Evolutionary conservation across 805 yeast species (phyloP), one percentile per base, ranked within the genome.

Genomic region (Yarrowia divulgata): DNA sequence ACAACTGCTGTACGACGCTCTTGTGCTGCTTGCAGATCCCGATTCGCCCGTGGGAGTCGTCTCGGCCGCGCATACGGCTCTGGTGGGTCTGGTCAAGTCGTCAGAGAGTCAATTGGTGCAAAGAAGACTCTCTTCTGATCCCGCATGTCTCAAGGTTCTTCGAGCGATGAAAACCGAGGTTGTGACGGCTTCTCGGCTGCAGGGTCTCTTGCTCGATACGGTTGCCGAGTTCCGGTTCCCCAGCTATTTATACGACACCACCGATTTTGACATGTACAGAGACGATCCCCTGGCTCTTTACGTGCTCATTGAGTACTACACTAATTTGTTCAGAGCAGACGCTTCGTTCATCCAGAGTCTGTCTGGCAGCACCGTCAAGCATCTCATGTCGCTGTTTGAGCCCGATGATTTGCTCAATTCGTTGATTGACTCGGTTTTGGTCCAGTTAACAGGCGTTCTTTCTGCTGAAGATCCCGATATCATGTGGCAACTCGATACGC

Each of bases 201-300:
- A 63, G 37, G 46, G 57, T 0, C 18, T 63, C 39, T n/a, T 63
- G 1, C 32, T 63, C 2, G 68, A 46, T 16, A 48, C 57, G 0
- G 48, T 29, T 8, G 12, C 23, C 7, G 55, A 48, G 3, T 48
- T 49, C 45, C 45, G 48, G 29, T 63, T 63, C 29, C 68, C 68
- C 8, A 23, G 29, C 16, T 48, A 37, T n/a, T 14, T 63, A 12
- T 63, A 63, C 35, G 66, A 60, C 13, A 60, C 66, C 14, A 13
- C 1, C 14, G 40, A 45, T 19, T 48, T 48, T 23, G 68, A 48
- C 45, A 48, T 63, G 57, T 48, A 48, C 12, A 14, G 49, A 37
- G 57, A 63, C 13, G 68, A 63, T 14, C 68, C 68, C 8, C n/a
- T 63, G 57, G 55, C 57, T 10, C n/a, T 63, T 3, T 63, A 63